phyloP scores from a whole-genome alignment of 768 basidiomycete genomes.

The Mycena galericulata region DNA sequence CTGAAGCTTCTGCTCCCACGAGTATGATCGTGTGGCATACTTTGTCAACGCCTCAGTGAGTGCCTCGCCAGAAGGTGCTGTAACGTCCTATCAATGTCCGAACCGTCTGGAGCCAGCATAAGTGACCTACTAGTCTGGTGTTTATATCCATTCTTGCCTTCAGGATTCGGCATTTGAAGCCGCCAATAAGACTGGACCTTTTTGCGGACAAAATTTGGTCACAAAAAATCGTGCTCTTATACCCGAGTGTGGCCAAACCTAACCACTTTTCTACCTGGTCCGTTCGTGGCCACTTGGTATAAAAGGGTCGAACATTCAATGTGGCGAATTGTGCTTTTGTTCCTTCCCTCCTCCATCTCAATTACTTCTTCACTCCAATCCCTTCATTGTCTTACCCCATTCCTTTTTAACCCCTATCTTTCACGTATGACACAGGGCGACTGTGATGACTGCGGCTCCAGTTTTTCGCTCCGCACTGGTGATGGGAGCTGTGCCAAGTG shows the following conservation, averaged over 20 bases:
- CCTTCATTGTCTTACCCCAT: background rate
- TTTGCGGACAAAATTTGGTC: too few species aligned
- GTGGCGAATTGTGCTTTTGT: background rate
- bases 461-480: constrained; percentile 1
- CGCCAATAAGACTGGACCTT: background rate
- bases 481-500: constrained; percentile 1
- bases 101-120: background rate
- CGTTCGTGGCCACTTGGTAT: background rate
- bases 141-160: background rate
- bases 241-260: background rate
- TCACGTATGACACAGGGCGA: background rate
- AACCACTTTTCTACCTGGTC: background rate
- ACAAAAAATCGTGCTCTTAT: background rate
- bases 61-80: constrained; percentile 5
- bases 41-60: constrained; percentile 1
- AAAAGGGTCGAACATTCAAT: background rate
- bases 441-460: background rate
- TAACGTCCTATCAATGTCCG: background rate
- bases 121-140: background rate
- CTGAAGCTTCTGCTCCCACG: background rate
- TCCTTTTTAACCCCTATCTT: background rate
- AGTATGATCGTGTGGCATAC: background rate
- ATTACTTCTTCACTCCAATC: background rate
- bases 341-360: background rate
- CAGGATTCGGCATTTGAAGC: constrained; percentile 3